Percentiles rank a stretch among this genome's conserved stretches.
Conservation (phyloP, 176 grass and related monocot species). For the Raddia guianensis region DNA sequence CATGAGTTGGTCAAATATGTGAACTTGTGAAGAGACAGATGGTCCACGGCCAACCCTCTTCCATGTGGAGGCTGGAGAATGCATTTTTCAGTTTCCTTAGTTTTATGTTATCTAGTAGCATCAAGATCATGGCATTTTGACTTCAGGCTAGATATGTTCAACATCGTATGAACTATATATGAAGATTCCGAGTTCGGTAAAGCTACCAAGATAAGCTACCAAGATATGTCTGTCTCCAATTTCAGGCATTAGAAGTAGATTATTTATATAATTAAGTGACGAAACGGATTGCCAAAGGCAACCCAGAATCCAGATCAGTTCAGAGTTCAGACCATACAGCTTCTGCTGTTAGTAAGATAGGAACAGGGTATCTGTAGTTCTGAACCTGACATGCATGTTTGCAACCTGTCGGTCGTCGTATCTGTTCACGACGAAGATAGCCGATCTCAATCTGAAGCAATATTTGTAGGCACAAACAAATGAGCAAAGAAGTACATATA, state of each 20-base stretch:
- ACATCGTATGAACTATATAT: neutral
- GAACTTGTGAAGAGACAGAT: conserved; percentile 42
- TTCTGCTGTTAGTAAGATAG: conserved; percentile 8
- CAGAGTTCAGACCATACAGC: neutral
- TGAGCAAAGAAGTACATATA: neutral
- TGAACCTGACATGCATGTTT: conserved; percentile 1
- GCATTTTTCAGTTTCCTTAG: conserved; percentile 1
- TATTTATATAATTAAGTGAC: too few species aligned
- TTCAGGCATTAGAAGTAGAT: neutral
- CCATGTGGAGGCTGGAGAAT: conserved; percentile 38
- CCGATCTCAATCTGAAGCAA: conserved; percentile 36
- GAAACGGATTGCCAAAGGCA: neutral
- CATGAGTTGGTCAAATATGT: conserved; percentile 26
- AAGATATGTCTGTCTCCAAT: too few species aligned
- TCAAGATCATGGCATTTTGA: neutral
- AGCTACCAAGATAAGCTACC: too few species aligned
- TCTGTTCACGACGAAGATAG: conserved; percentile 12
- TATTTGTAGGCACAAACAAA: neutral
- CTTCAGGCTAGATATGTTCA: neutral
- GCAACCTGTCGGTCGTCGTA: conserved; percentile 30
- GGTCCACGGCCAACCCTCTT: conserved; percentile 45
- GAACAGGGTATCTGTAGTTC: conserved; percentile 9
- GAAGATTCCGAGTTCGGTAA: too few species aligned
- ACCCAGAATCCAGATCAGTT: neutral
- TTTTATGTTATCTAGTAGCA: conserved; percentile 6